Evolutionary conservation across 257 asterid genomes (phyloP).

Genomic region (Rehmannia glutinosa): DNA sequence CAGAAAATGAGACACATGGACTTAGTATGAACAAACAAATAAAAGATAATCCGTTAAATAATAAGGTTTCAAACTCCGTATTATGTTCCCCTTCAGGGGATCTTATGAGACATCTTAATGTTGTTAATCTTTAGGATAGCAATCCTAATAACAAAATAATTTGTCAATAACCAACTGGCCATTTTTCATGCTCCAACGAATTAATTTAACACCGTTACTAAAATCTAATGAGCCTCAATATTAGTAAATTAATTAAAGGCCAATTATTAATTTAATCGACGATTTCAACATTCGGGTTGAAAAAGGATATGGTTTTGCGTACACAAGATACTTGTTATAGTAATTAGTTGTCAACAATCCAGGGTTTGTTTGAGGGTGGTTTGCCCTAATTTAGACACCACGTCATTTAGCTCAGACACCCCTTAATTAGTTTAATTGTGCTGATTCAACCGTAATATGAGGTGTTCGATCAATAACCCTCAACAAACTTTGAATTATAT

Average conservation of each 20-base stretch:
- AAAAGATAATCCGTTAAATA: too few relatives aligned
- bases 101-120: too few relatives aligned
- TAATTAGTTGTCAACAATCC: conserved; percentile 40
- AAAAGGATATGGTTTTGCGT: conserved; percentile 19
- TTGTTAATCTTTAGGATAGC: too few relatives aligned
- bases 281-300: conserved; percentile 23
- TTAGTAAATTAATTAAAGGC: not conserved
- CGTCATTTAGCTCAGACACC: conserved; percentile 23
- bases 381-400: conserved; percentile 50
- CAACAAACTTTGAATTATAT: conserved; percentile 50
- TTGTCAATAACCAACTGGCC: not conserved
- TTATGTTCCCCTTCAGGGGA: too few relatives aligned
- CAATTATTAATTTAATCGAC: conserved; percentile 6
- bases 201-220: not conserved
- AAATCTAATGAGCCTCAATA: not conserved
- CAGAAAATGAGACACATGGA: too few relatives aligned
- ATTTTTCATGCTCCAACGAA: not conserved
- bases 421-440: not conserved
- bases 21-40: too few relatives aligned
- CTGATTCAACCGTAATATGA: conserved; percentile 24
- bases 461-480: conserved; percentile 40
- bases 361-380: conserved; percentile 8
- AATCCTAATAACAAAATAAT: not conserved
- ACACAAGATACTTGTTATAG: conserved; percentile 24
- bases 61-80: too few relatives aligned